These are phyloP conservation scores for Euphorbia peplus DNA, from an alignment of 345 rosid species.

Conservation along the genomic window DNA sequence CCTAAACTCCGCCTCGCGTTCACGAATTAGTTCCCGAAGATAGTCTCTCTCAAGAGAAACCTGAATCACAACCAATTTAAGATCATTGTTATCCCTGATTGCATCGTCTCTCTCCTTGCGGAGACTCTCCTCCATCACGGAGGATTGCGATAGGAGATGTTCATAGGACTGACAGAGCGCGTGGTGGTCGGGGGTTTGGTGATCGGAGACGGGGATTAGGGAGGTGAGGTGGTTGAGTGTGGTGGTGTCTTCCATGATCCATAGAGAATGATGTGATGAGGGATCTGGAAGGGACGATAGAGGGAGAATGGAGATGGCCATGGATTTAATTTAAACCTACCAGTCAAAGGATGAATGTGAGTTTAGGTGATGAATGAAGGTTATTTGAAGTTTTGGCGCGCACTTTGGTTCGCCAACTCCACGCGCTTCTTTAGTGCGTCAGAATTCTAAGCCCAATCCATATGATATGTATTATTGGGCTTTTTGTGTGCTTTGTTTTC, in stretches of 20 bases:
- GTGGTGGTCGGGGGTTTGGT: slow-evolving; percentile 25
- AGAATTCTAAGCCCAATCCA: background rate
- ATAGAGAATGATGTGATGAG: slow-evolving; percentile 18
- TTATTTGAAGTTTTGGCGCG: slow-evolving; percentile 17
- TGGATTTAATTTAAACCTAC: slow-evolving; percentile 33
- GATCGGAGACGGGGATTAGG: slow-evolving; percentile 22
- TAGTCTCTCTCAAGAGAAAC: slow-evolving; percentile 42
- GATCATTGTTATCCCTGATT: slow-evolving; percentile 12
- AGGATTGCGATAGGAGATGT: slow-evolving; percentile 27
- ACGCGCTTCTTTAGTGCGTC: background rate
- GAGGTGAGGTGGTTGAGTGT: slow-evolving; percentile 17
- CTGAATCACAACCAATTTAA: slow-evolving; percentile 27
- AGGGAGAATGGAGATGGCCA: background rate
- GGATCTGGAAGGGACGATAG: slow-evolving; percentile 1
- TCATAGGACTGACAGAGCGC: slow-evolving; percentile 34
- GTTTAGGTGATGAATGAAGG: background rate
- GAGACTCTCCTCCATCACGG: slow-evolving; percentile 36
- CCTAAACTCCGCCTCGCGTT: slow-evolving; percentile 27
- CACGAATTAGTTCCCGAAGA: slow-evolving; percentile 28
- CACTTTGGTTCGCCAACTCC: background rate
- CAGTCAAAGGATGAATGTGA: slow-evolving; percentile 34
- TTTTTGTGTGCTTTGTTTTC: too few species aligned
- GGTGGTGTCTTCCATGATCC: slow-evolving; percentile 45
- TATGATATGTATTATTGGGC: background rate
- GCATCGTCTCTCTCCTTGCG: slow-evolving; percentile 45